Conservation (phyloP, 2,329 filamentous ascomycete species). For the Thelonectria rubi region DNA sequence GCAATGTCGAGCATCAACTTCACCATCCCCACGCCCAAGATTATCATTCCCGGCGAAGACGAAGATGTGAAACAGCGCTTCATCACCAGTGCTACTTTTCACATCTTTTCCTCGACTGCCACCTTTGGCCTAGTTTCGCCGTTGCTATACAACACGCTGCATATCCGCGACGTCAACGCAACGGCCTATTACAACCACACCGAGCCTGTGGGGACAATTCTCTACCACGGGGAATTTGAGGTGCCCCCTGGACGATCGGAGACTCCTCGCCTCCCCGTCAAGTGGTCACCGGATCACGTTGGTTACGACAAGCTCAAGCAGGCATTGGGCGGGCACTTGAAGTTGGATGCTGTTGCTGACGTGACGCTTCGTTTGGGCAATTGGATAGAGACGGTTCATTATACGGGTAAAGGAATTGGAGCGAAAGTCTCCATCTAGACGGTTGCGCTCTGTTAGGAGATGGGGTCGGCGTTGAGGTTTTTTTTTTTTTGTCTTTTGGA, state of each 20-base stretch:
- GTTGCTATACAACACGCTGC: conserved; percentile 74
- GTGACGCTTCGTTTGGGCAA: conserved; percentile 78
- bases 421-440: conserved; percentile 58
- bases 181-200: conserved; percentile 86
- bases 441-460: neutral
- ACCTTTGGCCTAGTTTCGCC: conserved; percentile 86
- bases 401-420: conserved; percentile 74
- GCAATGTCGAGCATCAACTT: conserved; percentile 77
- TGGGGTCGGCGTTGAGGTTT: conserved; percentile 15
- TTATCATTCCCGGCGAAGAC: conserved; percentile 65
- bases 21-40: conserved; percentile 74
- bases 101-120: conserved; percentile 86
- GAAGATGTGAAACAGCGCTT: conserved; percentile 66
- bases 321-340: conserved; percentile 82
- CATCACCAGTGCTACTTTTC: conserved; percentile 86
- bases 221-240: conserved; percentile 77
- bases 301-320: conserved; percentile 84
- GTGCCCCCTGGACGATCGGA: conserved; percentile 77
- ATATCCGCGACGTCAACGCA: conserved; percentile 82
- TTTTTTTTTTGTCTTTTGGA: conserved; percentile 14
- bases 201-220: conserved; percentile 79
- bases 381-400: conserved; percentile 79
- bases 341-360: conserved; percentile 79
- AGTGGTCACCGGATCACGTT: conserved; percentile 78
- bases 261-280: conserved; percentile 82